These are phyloP conservation scores for Bryoglossum gracile DNA, from an alignment of 495 filamentous ascomycete species.

Conservation along the genomic window DNA sequence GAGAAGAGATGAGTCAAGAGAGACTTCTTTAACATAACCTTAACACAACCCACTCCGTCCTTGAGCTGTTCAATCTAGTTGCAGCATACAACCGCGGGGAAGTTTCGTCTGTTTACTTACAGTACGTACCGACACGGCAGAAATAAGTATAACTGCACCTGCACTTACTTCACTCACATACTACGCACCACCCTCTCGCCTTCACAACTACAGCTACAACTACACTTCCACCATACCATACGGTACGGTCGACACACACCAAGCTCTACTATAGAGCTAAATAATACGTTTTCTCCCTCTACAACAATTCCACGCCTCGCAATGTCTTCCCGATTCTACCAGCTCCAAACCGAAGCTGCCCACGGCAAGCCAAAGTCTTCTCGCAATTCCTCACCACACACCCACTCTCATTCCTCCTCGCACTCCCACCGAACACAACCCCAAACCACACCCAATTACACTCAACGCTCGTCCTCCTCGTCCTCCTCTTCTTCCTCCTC, in stretches of 20 bases:
- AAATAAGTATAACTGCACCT: background rate
- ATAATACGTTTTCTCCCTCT: background rate
- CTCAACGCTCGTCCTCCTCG: constrained; percentile 20
- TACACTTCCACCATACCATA: background rate
- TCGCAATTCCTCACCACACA: background rate
- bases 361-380: background rate
- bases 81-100: background rate
- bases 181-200: no score
- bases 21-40: no score
- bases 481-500: constrained; percentile 32
- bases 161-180: no score
- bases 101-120: background rate
- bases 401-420: background rate
- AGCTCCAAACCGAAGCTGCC: background rate
- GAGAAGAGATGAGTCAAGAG: no score
- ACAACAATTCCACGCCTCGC: background rate
- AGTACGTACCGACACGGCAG: background rate
- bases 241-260: background rate
- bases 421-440: constrained; percentile 8
- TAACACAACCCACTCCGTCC: no score
- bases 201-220: background rate
- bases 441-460: constrained; percentile 3
- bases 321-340: constrained; percentile 3
- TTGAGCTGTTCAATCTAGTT: background rate
- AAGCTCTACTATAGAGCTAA: background rate